A percentile compares a stretch with the other conserved stretches of the same genome.
phyloP scores from a whole-genome alignment of 2,329 filamentous ascomycete species.

The Allantophomopsis cytisporea region DNA sequence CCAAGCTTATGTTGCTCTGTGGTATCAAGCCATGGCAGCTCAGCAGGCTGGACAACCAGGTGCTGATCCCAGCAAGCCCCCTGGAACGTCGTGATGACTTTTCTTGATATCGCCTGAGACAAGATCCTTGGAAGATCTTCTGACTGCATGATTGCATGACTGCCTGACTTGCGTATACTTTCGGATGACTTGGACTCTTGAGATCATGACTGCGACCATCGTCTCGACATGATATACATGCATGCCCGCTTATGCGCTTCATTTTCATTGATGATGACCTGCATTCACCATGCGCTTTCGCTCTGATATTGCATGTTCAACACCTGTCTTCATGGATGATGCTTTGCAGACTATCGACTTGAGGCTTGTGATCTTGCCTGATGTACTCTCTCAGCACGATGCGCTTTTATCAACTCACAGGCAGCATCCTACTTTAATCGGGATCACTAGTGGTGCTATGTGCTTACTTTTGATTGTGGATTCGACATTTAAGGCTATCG shows the following conservation, averaged over 20 bases:
- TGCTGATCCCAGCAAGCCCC: conserved; percentile 23
- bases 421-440: no score
- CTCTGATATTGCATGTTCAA: no score
- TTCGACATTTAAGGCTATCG: no score
- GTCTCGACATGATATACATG: conserved; percentile 17
- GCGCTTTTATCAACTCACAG: no score
- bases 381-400: no score
- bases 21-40: conserved; percentile 58
- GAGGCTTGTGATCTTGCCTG: no score
- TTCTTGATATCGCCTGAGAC: conserved; percentile 9
- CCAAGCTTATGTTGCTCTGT: conserved; percentile 65
- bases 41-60: conserved; percentile 20
- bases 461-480: no score
- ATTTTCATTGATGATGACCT: conserved; percentile 7
- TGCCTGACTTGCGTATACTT: conserved; percentile 17
- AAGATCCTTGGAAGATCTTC: conserved; percentile 9
- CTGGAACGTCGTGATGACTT: conserved; percentile 21
- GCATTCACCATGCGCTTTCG: conserved; percentile 5
- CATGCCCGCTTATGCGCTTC: conserved; percentile 11
- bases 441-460: no score
- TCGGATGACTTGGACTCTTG: conserved; percentile 11
- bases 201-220: conserved; percentile 17
- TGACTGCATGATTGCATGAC: conserved; percentile 14
- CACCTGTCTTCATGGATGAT: no score
- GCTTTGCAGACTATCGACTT: no score